These are phyloP conservation scores for Cryptosporidium ubiquitum DNA, from an alignment of 169 alveolate genomes.

Conservation along the genomic window DNA sequence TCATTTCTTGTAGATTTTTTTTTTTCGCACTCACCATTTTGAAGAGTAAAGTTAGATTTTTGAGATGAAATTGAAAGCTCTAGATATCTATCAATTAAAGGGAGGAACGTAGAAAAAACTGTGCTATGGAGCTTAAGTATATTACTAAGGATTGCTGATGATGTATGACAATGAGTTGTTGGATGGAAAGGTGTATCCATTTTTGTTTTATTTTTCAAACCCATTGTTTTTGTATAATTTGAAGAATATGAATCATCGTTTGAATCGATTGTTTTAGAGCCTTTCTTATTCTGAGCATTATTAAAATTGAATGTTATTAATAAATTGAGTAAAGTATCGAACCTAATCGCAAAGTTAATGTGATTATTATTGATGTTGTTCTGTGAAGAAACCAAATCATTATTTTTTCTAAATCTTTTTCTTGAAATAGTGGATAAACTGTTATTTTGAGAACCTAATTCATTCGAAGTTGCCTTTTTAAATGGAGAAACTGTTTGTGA, in stretches of 20 bases:
- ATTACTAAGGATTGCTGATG: not conserved
- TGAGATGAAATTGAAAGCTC: constrained; percentile 57
- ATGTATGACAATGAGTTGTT: not conserved
- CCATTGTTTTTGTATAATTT: not conserved
- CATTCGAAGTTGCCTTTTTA: not conserved
- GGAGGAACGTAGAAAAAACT: constrained; percentile 35
- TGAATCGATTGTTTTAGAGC: not conserved
- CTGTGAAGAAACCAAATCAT: not conserved
- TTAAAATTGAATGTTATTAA: constrained; percentile 33
- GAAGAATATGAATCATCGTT: not conserved
- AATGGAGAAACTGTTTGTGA: not conserved
- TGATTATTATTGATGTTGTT: not conserved
- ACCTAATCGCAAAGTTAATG: constrained; percentile 52
- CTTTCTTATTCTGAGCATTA: not conserved
- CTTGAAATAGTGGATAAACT: not conserved
- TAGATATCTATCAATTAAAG: constrained; percentile 53
- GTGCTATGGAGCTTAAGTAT: not conserved
- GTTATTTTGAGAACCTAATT: not conserved
- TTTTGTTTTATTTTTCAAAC: not conserved
- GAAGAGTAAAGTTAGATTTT: not conserved
- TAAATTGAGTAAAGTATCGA: constrained; percentile 39
- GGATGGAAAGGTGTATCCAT: not conserved
- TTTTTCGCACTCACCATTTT: not conserved
- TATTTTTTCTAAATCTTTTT: constrained; percentile 13
- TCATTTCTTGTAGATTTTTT: constrained; percentile 33